These are phyloP conservation scores for Iberis pinnata DNA, from an alignment of 345 rosid species.

Conservation along the genomic window DNA sequence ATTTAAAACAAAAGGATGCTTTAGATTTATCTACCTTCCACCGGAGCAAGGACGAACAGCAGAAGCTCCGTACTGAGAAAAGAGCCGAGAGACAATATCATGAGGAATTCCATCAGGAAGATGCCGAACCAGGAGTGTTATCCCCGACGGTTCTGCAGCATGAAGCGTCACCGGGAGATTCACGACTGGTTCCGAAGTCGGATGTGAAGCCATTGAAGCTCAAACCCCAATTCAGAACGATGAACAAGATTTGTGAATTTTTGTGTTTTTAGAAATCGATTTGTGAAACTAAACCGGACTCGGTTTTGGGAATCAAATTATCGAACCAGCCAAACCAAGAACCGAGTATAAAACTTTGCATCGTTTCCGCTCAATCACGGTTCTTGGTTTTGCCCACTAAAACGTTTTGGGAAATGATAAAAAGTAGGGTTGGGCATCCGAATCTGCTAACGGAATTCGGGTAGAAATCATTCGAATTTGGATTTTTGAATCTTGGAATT, in stretches of 20 bases:
- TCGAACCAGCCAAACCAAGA: conserved; percentile 6
- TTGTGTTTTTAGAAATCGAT: no score
- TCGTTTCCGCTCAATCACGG: no score
- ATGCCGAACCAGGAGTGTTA: conserved; percentile 59
- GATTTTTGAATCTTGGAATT: no score
- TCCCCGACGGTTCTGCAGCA: conserved; percentile 16
- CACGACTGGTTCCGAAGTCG: conserved; percentile 23
- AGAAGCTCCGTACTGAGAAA: conserved; percentile 80
- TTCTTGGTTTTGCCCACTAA: no score
- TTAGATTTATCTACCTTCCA: conserved; percentile 43
- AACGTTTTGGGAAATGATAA: no score
- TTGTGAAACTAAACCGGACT: conserved; percentile 20
- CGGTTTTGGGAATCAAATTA: background rate
- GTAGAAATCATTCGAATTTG: no score
- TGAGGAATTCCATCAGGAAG: conserved; percentile 82
- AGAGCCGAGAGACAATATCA: conserved; percentile 57
- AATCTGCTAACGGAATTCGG: no score
- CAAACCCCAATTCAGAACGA: conserved; percentile 3
- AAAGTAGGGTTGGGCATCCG: no score
- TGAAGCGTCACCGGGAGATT: conserved; percentile 29
- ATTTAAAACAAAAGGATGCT: background rate
- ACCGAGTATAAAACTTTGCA: no score
- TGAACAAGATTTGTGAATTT: conserved; percentile 2
- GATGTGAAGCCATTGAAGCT: conserved; percentile 23
- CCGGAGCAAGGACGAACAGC: conserved; percentile 70